phyloP scores from a whole-genome alignment of 345 rosid species.

The Bruguiera gymnorhiza region DNA sequence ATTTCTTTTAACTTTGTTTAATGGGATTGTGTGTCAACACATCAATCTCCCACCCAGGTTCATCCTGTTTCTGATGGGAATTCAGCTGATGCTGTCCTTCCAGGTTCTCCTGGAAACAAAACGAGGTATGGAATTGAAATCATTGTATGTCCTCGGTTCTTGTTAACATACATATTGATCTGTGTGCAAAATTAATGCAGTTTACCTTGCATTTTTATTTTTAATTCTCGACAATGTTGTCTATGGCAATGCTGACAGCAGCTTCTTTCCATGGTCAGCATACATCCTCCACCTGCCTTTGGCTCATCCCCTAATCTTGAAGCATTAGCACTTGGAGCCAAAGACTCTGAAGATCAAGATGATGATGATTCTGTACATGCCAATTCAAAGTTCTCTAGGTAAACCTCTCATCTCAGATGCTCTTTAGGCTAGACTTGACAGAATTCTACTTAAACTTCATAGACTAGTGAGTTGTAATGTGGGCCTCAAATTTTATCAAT shows the following conservation, averaged over 20 bases:
- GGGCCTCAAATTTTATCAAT: no score
- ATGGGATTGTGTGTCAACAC: background rate
- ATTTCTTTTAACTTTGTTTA: slow-evolving; percentile 12
- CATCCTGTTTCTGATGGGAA: slow-evolving; percentile 48
- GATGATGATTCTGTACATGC: slow-evolving; percentile 77
- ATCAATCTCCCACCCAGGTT: slow-evolving; percentile 55
- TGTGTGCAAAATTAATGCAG: background rate
- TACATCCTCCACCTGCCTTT: slow-evolving; percentile 97
- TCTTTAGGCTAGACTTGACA: background rate
- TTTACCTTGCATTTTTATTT: background rate
- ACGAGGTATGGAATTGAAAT: slow-evolving; percentile 41
- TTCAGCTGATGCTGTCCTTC: slow-evolving; percentile 36
- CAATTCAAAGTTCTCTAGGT: slow-evolving; percentile 66
- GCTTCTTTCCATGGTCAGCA: slow-evolving; percentile 48
- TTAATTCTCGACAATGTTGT: background rate
- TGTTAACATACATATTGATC: background rate
- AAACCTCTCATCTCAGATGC: slow-evolving; percentile 19
- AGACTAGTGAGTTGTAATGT: no score
- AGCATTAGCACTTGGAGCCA: slow-evolving; percentile 75
- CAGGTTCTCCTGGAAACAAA: slow-evolving; percentile 28
- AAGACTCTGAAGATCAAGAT: slow-evolving; percentile 42
- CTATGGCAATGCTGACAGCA: background rate
- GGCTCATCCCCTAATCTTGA: slow-evolving; percentile 96
- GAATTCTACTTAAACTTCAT: background rate
- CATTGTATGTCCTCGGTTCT: background rate